Evolutionary conservation across 1,284 basidiomycete genomes (phyloP), one percentile per base, ranked within the genome.

Genomic region (Puccinia triticina): DNA sequence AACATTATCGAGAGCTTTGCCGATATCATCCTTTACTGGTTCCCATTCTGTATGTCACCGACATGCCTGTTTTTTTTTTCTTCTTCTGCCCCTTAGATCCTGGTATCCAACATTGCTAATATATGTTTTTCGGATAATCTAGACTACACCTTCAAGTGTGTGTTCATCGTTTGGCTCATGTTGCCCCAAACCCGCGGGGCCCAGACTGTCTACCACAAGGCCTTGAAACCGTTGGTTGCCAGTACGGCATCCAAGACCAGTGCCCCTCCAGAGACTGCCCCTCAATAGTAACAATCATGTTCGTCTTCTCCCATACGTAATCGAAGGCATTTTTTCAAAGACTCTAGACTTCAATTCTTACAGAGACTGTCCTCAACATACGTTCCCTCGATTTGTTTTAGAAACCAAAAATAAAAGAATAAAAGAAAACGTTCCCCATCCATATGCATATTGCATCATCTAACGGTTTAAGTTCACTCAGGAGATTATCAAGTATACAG

Each of bases 1-100:
- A 94, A 91, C 88, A 93, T 94, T 88, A 85, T 92, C 82, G 94
- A 94, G 88, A 91, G 90, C 86, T 90, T 94, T 85, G 91, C 92
- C 83, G 90, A 91, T 81, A 80, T 92, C 83, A 90, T 94, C 75
- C 79, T 81, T 1, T 81, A 74, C 57, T 81, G 79, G 79, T 81
- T 81, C 59, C 79, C 79, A 21, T 81, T 81, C 79, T 81, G 79
- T 81, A 74, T 29, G 78, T 66, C 43, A 16, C 23, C 37, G 46
- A n/a, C n/a, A 55, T 34, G 18, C 14, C n/a, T 21, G 40, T 59
- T 59, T 59, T 12, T 11, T 59, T 57, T 75, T n/a, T 29, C 29
- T 16, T 32, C 48, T 37, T 29, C 10, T 55, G 7, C 4, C 1
- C 11, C 40, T 32, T 21, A 16, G 14, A 53, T 73, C 48, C n/a